phyloP scores from a whole-genome alignment of 768 basidiomycete species.

The Panaeolus cyanescens region DNA sequence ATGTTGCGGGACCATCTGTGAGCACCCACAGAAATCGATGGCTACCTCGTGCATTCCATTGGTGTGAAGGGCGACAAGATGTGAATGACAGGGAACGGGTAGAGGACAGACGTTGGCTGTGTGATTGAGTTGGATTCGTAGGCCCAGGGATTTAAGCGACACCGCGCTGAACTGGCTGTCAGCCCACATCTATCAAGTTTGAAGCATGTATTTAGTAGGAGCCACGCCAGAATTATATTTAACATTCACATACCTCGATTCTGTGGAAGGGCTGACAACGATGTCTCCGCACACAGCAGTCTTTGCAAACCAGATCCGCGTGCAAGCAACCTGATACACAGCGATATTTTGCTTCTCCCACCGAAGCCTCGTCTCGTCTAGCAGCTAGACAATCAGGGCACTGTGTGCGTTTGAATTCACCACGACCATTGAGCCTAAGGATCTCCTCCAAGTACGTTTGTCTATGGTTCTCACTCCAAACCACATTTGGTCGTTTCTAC shows the following conservation, averaged over 20 bases:
- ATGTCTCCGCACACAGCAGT: conserved; percentile 10
- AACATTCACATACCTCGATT: no score
- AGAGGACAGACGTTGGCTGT: neutral
- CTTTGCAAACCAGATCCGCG: conserved; percentile 7
- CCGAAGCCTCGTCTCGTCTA: neutral
- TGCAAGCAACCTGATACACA: conserved; percentile 10
- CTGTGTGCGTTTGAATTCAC: neutral
- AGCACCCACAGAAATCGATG: conserved; percentile 4
- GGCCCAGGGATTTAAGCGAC: neutral
- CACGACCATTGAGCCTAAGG: conserved; percentile 1
- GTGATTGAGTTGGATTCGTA: conserved; percentile 4
- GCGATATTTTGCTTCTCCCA: neutral
- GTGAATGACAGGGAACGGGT: neutral
- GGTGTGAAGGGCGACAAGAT: conserved; percentile 9
- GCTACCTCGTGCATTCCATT: conserved; percentile 13
- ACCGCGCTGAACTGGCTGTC: neutral
- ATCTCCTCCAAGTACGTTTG: conserved; percentile 9
- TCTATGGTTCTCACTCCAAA: conserved; percentile 7
- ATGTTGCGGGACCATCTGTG: neutral
- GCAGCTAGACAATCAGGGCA: conserved; percentile 10
- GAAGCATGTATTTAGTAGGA: neutral
- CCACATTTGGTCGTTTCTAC: conserved; percentile 6
- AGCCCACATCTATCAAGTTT: neutral
- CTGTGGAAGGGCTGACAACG: conserved; percentile 3
- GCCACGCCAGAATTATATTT: neutral